phyloP scores from a whole-genome alignment of 768 basidiomycete species.

The Kwoniella heveanensis region DNA sequence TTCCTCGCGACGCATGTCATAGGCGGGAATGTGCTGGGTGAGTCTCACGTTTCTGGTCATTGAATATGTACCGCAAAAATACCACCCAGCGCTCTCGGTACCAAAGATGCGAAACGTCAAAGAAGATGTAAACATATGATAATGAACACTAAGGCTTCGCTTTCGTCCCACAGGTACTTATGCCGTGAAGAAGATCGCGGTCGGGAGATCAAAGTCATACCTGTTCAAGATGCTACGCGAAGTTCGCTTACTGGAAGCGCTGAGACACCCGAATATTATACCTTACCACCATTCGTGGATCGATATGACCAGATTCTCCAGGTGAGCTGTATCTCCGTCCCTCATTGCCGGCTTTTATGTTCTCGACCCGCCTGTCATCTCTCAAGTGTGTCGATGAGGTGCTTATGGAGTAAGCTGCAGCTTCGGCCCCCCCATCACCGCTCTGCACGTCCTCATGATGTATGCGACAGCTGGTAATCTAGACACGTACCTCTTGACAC shows the following conservation, averaged over 20 bases:
- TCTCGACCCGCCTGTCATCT: no score
- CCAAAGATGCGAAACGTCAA: no score
- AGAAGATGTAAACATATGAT: background rate
- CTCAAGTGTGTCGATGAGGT: no score
- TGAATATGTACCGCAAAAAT: no score
- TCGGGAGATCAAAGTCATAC: slow-evolving; percentile 85
- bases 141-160: background rate
- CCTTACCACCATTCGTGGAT: slow-evolving; percentile 97
- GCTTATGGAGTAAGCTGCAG: slow-evolving; percentile 43
- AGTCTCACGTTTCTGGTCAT: slow-evolving; percentile 33
- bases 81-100: no score
- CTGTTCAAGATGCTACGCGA: slow-evolving; percentile 79
- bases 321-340: no score
- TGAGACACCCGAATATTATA: slow-evolving; percentile 90
- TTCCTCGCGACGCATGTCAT: slow-evolving; percentile 74
- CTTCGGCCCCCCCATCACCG: slow-evolving; percentile 84
- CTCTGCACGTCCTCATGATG: slow-evolving; percentile 65
- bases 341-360: no score
- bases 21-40: slow-evolving; percentile 81
- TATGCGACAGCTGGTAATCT: slow-evolving; percentile 57
- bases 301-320: slow-evolving; percentile 78
- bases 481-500: slow-evolving; percentile 51
- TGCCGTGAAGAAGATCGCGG: slow-evolving; percentile 95
- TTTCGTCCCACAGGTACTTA: slow-evolving; percentile 58
- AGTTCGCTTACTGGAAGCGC: slow-evolving; percentile 79